These are phyloP conservation scores for Brassica napus DNA, from an alignment of 345 rosid species.

Conservation along the genomic window DNA sequence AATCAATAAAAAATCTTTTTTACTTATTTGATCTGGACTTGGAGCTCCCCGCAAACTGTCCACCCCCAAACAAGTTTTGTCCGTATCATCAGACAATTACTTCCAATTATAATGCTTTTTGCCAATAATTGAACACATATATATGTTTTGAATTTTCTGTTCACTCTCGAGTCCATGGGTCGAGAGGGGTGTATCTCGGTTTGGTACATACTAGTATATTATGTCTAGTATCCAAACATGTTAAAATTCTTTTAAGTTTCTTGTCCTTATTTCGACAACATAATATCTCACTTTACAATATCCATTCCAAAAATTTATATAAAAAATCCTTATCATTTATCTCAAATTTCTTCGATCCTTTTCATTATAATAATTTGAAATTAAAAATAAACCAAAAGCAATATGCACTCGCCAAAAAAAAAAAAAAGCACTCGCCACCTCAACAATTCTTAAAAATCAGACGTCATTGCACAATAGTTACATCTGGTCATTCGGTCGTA, in stretches of 20 bases:
- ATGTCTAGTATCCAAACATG: not conserved
- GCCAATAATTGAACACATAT: not conserved
- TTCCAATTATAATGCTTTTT: not conserved
- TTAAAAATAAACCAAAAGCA: not conserved
- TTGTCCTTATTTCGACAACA: not conserved
- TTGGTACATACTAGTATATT: not conserved
- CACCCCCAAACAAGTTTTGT: conserved; percentile 4
- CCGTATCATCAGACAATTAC: not conserved
- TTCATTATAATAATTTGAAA: conserved; percentile 3
- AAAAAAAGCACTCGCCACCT: not conserved
- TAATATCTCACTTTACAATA: not conserved
- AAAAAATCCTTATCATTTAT: not conserved
- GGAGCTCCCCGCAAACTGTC: not conserved
- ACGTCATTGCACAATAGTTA: conserved; percentile 1
- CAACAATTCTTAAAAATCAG: not conserved
- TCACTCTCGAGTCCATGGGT: not conserved
- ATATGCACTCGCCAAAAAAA: not conserved
- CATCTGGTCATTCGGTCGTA: not conserved
- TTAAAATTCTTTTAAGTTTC: not conserved
- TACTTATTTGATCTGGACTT: not conserved
- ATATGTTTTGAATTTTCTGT: not conserved
- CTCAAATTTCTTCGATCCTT: not conserved
- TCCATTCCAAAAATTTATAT: not conserved
- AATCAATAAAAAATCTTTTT: not conserved
- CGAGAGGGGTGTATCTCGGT: not conserved